These are phyloP conservation scores for Citeromyces hawaiiensis DNA, from an alignment of 1,139 yeast species.

Conservation along the genomic window DNA sequence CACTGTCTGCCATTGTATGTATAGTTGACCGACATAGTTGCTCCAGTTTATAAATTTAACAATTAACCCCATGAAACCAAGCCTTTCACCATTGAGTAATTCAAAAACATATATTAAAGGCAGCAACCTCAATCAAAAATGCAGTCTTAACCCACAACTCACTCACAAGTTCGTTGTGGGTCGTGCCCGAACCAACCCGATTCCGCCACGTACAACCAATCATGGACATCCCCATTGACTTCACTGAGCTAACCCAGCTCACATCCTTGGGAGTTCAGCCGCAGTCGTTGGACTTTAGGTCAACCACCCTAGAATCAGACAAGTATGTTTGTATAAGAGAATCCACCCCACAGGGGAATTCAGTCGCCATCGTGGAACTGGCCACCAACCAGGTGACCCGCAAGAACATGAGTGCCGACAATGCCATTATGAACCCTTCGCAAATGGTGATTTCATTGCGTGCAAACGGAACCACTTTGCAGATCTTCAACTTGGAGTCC, in stretches of 20 bases:
- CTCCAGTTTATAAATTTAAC: no score
- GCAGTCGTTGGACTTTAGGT: constrained; percentile 77
- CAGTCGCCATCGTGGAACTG: constrained; percentile 87
- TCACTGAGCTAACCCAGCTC: constrained; percentile 87
- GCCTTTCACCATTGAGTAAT: no score
- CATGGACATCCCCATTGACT: constrained; percentile 84
- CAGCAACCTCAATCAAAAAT: no score
- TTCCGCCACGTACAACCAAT: constrained; percentile 2
- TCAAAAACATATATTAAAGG: no score
- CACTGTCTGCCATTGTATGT: no score
- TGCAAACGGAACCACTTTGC: constrained; percentile 93
- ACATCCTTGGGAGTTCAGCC: constrained; percentile 75
- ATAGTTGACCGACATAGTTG: no score
- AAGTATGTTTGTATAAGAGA: constrained; percentile 85
- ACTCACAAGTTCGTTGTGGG: no score
- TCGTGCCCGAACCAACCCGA: neutral
- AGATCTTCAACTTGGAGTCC: constrained; percentile 79
- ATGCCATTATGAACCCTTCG: constrained; percentile 90
- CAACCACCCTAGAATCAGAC: constrained; percentile 91
- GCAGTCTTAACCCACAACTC: no score
- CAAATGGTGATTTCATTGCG: constrained; percentile 84
- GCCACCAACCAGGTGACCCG: constrained; percentile 66
- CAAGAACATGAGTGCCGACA: constrained; percentile 95
- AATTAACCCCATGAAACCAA: no score
- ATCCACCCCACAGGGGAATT: constrained; percentile 57